phyloP scores from a whole-genome alignment of 2,329 filamentous ascomycete genomes.

The Pseudogymnoascus sp. region DNA sequence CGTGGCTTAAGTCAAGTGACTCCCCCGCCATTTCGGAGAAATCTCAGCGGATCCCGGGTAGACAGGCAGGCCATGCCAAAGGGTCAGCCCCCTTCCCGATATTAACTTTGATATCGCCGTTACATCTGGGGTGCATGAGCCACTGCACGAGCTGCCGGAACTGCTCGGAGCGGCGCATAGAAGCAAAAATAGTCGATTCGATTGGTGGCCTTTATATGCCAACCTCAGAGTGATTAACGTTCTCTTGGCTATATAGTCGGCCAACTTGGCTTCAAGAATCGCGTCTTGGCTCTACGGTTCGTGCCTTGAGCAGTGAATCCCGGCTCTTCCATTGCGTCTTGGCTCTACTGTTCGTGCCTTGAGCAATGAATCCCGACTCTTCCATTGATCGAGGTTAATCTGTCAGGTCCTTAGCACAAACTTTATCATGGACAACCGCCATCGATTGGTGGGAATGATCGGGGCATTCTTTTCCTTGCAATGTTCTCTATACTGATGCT shows the following conservation, averaged over 20 bases:
- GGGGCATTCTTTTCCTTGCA: not conserved
- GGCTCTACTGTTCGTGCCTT: not conserved
- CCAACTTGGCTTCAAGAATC: not conserved
- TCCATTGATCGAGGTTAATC: not conserved
- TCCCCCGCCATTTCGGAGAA: conserved; percentile 3
- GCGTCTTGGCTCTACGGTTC: not conserved
- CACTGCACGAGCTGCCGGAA: not conserved
- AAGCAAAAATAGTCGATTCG: not conserved
- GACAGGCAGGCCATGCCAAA: not conserved
- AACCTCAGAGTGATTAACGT: not conserved
- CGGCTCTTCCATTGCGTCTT: not conserved
- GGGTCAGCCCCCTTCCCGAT: not conserved
- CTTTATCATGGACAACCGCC: not conserved
- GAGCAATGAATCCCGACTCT: not conserved
- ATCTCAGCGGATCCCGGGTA: not conserved
- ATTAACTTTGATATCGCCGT: not conserved
- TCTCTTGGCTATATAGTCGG: not conserved
- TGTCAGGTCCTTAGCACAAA: not conserved
- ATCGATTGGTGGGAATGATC: not conserved
- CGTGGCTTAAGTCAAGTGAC: not conserved
- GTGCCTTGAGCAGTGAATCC: not conserved
- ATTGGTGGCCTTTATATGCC: conserved; percentile 5
- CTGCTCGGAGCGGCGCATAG: not conserved
- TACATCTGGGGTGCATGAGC: not conserved
- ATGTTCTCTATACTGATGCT: not conserved